Conservation (phyloP, 116 monocot species). For the Zostera marina region DNA sequence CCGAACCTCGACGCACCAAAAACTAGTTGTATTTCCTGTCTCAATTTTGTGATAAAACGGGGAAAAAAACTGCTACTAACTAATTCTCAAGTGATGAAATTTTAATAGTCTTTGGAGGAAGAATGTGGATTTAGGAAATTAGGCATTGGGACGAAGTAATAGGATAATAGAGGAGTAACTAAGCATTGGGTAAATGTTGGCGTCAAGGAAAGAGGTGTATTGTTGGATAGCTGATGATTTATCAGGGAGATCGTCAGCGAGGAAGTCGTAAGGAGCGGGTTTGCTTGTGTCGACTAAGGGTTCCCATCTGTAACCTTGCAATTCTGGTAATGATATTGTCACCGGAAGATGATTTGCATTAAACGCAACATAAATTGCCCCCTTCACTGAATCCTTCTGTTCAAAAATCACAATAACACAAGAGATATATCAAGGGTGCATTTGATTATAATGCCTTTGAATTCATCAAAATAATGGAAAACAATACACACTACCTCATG, state of each 20-base stretch:
- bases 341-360: conserved; percentile 66
- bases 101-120: too few relatives aligned
- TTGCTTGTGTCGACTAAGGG: conserved; percentile 81
- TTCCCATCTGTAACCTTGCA: conserved; percentile 71
- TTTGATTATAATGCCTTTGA: too few relatives aligned
- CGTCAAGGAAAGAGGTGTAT: conserved; percentile 41
- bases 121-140: neutral
- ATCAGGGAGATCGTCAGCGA: conserved; percentile 41
- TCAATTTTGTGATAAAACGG: too few relatives aligned
- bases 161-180: conserved; percentile 79
- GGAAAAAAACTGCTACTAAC: too few relatives aligned
- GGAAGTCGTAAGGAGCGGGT: conserved; percentile 68
- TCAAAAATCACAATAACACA: neutral
- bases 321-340: conserved; percentile 40
- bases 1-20: too few relatives aligned
- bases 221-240: conserved; percentile 16
- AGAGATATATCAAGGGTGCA: too few relatives aligned
- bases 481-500: too few relatives aligned
- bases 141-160: conserved; percentile 23
- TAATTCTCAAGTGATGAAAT: too few relatives aligned
- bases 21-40: too few relatives aligned
- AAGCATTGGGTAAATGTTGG: conserved; percentile 83
- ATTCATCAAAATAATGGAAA: neutral
- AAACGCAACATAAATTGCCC: conserved; percentile 81
- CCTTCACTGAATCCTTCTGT: conserved; percentile 46